These are phyloP conservation scores for Teratosphaeria viscida DNA, from an alignment of 2,329 filamentous ascomycete species.

Conservation along the genomic window DNA sequence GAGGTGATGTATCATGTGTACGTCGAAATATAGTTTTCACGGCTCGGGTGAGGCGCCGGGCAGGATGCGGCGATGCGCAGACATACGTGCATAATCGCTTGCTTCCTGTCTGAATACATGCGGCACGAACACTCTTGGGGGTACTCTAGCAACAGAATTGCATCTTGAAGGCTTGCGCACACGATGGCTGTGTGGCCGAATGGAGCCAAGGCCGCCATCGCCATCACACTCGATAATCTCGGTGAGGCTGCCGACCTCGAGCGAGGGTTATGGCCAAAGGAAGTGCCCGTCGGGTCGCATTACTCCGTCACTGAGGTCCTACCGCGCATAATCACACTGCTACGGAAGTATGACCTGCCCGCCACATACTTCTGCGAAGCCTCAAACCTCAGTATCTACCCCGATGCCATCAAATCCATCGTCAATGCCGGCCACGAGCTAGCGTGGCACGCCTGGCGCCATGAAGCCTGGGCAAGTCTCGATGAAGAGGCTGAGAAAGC, in stretches of 20 bases:
- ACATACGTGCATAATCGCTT: not conserved
- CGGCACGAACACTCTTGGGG: not conserved
- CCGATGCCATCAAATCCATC: slow-evolving; percentile 13
- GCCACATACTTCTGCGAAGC: slow-evolving; percentile 25
- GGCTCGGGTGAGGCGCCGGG: not conserved
- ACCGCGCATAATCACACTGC: slow-evolving; percentile 18
- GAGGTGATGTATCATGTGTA: not conserved
- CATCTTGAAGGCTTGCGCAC: not conserved
- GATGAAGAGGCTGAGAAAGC: slow-evolving; percentile 12
- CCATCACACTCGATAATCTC: slow-evolving; percentile 26
- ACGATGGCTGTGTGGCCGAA: slow-evolving; percentile 15
- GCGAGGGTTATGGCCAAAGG: slow-evolving; percentile 18
- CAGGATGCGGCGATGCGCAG: not conserved
- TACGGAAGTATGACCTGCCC: slow-evolving; percentile 17
- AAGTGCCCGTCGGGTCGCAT: slow-evolving; percentile 19
- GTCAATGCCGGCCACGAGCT: slow-evolving; percentile 20
- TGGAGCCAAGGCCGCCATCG: slow-evolving; percentile 17
- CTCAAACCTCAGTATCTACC: slow-evolving; percentile 22
- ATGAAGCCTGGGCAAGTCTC: slow-evolving; percentile 25
- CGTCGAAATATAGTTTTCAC: not conserved
- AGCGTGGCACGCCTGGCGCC: slow-evolving; percentile 25
- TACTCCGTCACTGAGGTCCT: slow-evolving; percentile 20
- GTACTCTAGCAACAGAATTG: too few relatives aligned
- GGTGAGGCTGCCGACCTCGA: slow-evolving; percentile 26
- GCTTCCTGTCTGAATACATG: not conserved